Evolutionary conservation across 2,329 filamentous ascomycete genomes (phyloP).

Genomic region (Fusarium succisae): DNA sequence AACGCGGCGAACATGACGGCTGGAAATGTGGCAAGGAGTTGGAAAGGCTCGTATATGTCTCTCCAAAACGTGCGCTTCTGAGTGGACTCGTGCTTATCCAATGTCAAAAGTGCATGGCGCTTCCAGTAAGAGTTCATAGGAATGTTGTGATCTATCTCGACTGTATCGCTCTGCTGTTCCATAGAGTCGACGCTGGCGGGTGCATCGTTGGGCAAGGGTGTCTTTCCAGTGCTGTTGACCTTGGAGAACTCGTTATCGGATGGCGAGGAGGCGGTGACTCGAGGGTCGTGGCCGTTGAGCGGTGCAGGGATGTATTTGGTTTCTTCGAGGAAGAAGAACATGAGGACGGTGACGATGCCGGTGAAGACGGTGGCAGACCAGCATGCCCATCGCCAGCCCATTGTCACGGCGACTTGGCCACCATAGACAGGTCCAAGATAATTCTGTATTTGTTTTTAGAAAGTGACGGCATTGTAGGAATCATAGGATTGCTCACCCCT

Average conservation of each 20-base stretch:
- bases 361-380: slow-evolving; percentile 42
- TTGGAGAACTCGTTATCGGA: background rate
- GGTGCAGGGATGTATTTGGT: slow-evolving; percentile 5
- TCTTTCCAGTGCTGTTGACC: background rate
- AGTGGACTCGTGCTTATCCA: slow-evolving; percentile 4
- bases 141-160: slow-evolving; percentile 6
- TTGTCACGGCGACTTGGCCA: slow-evolving; percentile 8
- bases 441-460: background rate
- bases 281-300: background rate
- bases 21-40: background rate
- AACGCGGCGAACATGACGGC: slow-evolving; percentile 10
- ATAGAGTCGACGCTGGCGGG: background rate
- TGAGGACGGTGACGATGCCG: slow-evolving; percentile 18
- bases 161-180: background rate
- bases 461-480: fast-evolving
- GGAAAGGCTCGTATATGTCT: slow-evolving; percentile 19
- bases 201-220: background rate
- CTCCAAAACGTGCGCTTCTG: background rate
- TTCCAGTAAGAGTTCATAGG: slow-evolving; percentile 17
- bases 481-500: background rate
- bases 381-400: slow-evolving; percentile 53
- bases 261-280: fast-evolving
- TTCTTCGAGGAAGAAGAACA: slow-evolving; percentile 50
- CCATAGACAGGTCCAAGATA: slow-evolving; percentile 31
- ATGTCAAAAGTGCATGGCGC: slow-evolving; percentile 11